Percentiles rank a stretch among this genome's conserved stretches.
Conservation (phyloP, 805 yeast species). For the Candida lessepsii region DNA sequence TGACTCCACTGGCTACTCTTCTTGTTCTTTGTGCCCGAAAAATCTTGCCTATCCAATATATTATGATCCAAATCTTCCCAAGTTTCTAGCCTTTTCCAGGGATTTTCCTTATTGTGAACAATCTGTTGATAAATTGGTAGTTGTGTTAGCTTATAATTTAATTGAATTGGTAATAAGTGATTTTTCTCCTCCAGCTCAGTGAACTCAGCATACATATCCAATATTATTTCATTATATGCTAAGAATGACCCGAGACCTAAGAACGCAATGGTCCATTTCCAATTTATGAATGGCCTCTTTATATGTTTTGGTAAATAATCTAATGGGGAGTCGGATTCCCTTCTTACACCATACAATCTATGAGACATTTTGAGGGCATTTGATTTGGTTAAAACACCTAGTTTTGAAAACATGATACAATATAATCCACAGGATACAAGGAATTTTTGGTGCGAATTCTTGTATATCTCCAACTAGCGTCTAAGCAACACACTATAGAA, state of each 20-base stretch:
- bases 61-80: constrained; percentile 45
- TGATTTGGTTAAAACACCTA: background rate
- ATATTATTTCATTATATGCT: constrained; percentile 27
- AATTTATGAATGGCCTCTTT: constrained; percentile 26
- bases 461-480: too few relatives aligned
- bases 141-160: constrained; percentile 48
- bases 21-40: constrained; percentile 5
- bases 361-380: background rate
- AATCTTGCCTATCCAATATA: constrained; percentile 26
- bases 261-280: constrained; percentile 26
- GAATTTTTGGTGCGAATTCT: too few relatives aligned
- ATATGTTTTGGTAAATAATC: constrained; percentile 23
- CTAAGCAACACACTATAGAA: too few relatives aligned
- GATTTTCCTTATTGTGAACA: constrained; percentile 41
- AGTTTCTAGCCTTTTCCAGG: constrained; percentile 43
- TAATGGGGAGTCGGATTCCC: constrained; percentile 31
- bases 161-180: constrained; percentile 29
- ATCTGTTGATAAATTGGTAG: constrained; percentile 54
- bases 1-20: too few relatives aligned
- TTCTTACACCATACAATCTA: constrained; percentile 23
- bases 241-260: constrained; percentile 22
- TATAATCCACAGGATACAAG: too few relatives aligned
- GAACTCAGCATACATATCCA: constrained; percentile 24
- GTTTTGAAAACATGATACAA: background rate
- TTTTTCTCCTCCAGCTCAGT: constrained; percentile 22